phyloP scores from a whole-genome alignment of 2,329 filamentous ascomycete species.

The Huntiella moniliformis region DNA sequence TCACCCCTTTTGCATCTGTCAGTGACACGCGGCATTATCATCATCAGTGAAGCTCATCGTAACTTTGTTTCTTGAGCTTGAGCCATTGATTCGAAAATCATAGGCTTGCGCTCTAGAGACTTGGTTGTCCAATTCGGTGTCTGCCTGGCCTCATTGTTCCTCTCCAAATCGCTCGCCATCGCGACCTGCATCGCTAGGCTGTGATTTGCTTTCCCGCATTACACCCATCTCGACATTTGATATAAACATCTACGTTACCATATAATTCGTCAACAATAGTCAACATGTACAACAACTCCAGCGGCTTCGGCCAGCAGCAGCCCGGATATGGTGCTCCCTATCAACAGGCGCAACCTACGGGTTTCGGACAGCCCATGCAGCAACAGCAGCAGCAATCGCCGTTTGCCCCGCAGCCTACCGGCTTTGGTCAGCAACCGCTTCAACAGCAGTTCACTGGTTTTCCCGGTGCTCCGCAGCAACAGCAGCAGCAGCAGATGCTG shows the following conservation, averaged over 20 bases:
- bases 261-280: background rate
- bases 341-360: slow-evolving; percentile 9
- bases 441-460: slow-evolving; percentile 44
- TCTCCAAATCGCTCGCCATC: background rate
- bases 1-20: slow-evolving; percentile 3
- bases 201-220: no score
- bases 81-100: slow-evolving; percentile 1
- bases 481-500: slow-evolving; percentile 40
- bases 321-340: slow-evolving; percentile 38
- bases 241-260: background rate
- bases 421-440: slow-evolving; percentile 31
- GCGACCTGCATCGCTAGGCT: background rate
- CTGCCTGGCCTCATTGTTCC: background rate
- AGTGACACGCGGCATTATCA: background rate
- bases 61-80: background rate
- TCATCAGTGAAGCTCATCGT: background rate
- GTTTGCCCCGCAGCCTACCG: slow-evolving; percentile 39
- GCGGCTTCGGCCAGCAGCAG: slow-evolving; percentile 44
- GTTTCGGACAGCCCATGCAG: slow-evolving; percentile 14
- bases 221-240: background rate
- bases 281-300: slow-evolving; percentile 77
- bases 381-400: slow-evolving; percentile 33
- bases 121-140: background rate
- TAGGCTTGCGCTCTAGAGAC: slow-evolving; percentile 1
- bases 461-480: slow-evolving; percentile 28